These are phyloP conservation scores for Peterozyma toletana DNA, from an alignment of 805 yeast species.

Conservation along the genomic window DNA sequence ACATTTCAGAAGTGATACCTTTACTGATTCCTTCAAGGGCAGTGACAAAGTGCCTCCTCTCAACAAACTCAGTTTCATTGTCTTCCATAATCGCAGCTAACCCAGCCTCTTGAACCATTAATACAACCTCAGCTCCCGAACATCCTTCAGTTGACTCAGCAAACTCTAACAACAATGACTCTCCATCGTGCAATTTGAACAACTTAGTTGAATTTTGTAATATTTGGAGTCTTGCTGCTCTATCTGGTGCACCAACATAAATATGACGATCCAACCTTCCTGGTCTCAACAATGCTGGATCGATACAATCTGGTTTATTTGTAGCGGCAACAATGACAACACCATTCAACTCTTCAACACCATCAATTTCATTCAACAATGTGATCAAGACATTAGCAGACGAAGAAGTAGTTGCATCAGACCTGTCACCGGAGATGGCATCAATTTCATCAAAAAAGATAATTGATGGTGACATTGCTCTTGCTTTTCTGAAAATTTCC, in stretches of 20 bases:
- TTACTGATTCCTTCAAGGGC: slow-evolving; percentile 64
- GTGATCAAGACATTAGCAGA: slow-evolving; percentile 86
- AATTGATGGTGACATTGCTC: slow-evolving; percentile 90
- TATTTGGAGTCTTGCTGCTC: slow-evolving; percentile 72
- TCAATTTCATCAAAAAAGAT: slow-evolving; percentile 96
- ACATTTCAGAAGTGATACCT: slow-evolving; percentile 83
- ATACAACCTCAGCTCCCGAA: slow-evolving; percentile 93
- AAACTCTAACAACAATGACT: slow-evolving; percentile 33
- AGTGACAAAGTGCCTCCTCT: slow-evolving; percentile 58
- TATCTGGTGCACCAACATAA: slow-evolving; percentile 89
- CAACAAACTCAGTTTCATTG: slow-evolving; percentile 43
- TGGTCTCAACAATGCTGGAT: slow-evolving; percentile 88
- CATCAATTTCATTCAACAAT: slow-evolving; percentile 90
- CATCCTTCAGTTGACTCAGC: slow-evolving; percentile 78
- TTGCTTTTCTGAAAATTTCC: slow-evolving; percentile 86
- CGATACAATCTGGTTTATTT: slow-evolving; percentile 89
- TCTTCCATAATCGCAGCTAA: slow-evolving; percentile 86
- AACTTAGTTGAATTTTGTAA: slow-evolving; percentile 59
- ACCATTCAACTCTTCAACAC: slow-evolving; percentile 90
- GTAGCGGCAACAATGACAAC: slow-evolving; percentile 96
- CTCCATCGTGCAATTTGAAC: slow-evolving; percentile 48
- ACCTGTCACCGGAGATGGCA: slow-evolving; percentile 79
- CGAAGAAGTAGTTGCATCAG: slow-evolving; percentile 54
- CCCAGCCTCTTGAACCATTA: slow-evolving; percentile 93
- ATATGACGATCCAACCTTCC: slow-evolving; percentile 93